Evolutionary conservation across 2,329 filamentous ascomycete species (phyloP).

Genomic region (Purpureocillium lavendulum): DNA sequence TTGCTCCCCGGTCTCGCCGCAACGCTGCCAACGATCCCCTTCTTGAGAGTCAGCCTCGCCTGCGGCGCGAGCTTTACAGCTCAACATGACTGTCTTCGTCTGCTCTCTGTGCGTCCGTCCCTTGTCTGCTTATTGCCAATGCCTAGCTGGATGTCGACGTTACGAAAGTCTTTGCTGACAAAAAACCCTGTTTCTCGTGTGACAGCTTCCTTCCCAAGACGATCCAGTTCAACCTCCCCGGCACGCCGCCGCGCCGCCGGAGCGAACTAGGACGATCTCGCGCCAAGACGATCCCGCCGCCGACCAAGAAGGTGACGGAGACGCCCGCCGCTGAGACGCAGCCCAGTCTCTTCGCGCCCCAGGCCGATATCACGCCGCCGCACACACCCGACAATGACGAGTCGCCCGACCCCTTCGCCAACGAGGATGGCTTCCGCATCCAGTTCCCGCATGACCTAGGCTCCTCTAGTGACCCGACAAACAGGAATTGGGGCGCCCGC

Average conservation of each 20-base stretch:
- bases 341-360: slow-evolving; percentile 44
- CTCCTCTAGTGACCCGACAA: slow-evolving; percentile 65
- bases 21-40: neutral
- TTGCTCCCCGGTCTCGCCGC: too few species aligned
- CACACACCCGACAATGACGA: slow-evolving; percentile 44
- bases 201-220: slow-evolving; percentile 85
- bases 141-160: neutral
- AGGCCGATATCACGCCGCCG: slow-evolving; percentile 43
- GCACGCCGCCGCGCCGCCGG: slow-evolving; percentile 33
- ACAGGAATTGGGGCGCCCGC: slow-evolving; percentile 67
- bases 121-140: neutral
- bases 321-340: slow-evolving; percentile 25
- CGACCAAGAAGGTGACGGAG: slow-evolving; percentile 7
- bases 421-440: slow-evolving; percentile 49
- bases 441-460: slow-evolving; percentile 45
- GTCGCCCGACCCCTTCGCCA: slow-evolving; percentile 41
- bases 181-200: too few species aligned
- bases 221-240: slow-evolving; percentile 70
- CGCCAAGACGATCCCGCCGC: slow-evolving; percentile 16
- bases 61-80: neutral
- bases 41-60: neutral
- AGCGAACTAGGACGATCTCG: slow-evolving; percentile 19
- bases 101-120: slow-evolving; percentile 27
- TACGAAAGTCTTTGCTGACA: too few species aligned
- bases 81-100: slow-evolving; percentile 32